Conservation (phyloP, 163 green algal species). For the Chlorella variabilis region DNA sequence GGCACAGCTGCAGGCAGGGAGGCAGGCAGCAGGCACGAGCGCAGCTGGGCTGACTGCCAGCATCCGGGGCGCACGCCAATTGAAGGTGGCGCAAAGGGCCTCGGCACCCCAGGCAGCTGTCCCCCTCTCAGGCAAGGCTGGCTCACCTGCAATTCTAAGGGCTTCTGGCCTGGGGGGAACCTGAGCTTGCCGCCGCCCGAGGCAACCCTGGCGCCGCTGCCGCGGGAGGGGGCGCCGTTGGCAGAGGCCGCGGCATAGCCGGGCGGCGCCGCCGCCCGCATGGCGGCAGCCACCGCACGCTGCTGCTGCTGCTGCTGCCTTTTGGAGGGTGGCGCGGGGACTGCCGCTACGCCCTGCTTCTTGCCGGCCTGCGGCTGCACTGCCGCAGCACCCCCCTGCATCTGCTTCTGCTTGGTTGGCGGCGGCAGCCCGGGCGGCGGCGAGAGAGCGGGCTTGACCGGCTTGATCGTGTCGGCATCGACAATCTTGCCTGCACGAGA, state of each 20-base stretch:
- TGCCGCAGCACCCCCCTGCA: background rate
- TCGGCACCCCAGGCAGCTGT: background rate
- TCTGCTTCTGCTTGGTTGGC: background rate
- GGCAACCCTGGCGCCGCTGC: background rate
- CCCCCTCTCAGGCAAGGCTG: too few relatives aligned
- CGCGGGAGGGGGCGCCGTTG: background rate
- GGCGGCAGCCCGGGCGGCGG: background rate
- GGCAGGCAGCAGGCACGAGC: background rate
- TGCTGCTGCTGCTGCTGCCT: constrained; percentile 12
- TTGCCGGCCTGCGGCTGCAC: background rate
- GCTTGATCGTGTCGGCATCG: constrained; percentile 8
- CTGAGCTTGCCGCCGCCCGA: constrained; percentile 2
- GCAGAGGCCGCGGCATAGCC: background rate
- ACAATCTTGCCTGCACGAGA: background rate
- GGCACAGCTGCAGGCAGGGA: constrained; percentile 12
- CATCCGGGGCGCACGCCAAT: background rate
- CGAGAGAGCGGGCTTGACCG: background rate
- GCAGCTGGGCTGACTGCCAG: background rate
- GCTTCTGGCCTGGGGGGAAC: background rate
- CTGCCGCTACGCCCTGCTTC: background rate
- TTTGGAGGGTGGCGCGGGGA: background rate
- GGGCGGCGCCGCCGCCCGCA: background rate
- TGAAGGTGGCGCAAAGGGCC: background rate
- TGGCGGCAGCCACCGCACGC: background rate
- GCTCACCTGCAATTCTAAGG: constrained; percentile 22